A percentile compares a stretch with the other conserved stretches of the same genome.
Evolutionary conservation across 768 basidiomycete species (phyloP).

Genomic region (Dioszegia aurantiaca): DNA sequence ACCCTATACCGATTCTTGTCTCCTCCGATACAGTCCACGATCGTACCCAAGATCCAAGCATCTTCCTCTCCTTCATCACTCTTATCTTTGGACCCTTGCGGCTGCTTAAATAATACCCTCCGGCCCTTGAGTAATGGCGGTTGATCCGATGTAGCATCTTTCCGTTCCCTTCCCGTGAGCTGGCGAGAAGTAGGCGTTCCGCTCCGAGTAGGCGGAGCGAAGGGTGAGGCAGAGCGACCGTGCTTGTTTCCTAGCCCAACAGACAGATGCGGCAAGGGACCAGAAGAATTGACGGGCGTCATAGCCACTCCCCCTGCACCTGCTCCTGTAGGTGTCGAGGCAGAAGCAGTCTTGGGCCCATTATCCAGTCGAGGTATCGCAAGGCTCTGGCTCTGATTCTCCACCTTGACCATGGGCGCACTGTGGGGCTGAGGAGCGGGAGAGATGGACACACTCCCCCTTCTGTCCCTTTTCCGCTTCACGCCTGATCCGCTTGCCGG

Average conservation of each 20-base stretch:
- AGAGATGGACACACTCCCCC: background rate
- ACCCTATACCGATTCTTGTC: conserved; percentile 55
- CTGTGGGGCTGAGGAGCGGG: background rate
- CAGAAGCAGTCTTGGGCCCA: too few species aligned
- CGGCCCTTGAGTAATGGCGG: conserved; percentile 52
- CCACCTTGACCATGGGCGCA: background rate
- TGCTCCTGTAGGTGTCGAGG: too few species aligned
- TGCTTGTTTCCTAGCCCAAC: conserved; percentile 7
- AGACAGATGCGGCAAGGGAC: conserved; percentile 7
- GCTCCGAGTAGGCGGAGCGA: background rate
- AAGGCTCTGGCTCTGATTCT: too few species aligned
- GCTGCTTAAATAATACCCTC: conserved; percentile 51
- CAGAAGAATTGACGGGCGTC: too few species aligned
- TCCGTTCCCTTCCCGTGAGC: conserved; percentile 28
- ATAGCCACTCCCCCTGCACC: too few species aligned
- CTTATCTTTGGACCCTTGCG: conserved; percentile 35
- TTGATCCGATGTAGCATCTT: conserved; percentile 48
- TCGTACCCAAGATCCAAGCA: conserved; percentile 54
- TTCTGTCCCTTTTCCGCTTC: conserved; percentile 20
- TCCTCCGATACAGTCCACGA: conserved; percentile 43
- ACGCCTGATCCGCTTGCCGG: background rate
- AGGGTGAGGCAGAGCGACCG: conserved; percentile 14
- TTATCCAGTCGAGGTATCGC: too few species aligned
- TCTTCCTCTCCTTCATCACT: conserved; percentile 28
- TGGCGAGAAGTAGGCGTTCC: conserved; percentile 29